Evolutionary conservation across 768 basidiomycete genomes (phyloP), one percentile per base, ranked within the genome.

Genomic region (Lactifluus subvellereus): DNA sequence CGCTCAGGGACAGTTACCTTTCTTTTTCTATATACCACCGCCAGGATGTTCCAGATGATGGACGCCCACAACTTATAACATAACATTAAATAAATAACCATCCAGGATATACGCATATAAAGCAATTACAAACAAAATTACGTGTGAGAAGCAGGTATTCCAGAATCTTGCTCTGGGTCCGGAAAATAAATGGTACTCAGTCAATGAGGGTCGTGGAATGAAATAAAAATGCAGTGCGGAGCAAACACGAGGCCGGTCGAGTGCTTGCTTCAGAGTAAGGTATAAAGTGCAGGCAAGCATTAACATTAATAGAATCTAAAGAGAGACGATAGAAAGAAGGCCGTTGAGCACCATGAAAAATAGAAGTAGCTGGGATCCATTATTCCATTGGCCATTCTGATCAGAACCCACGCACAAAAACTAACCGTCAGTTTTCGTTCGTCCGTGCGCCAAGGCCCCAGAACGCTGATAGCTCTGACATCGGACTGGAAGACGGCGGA

Each of bases 1-100:
- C 60, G 54, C 54, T 56, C 60, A 57, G 64, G 64, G 64, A 65
- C 64, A 65, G 11, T 47, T 9, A 4, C 16, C 13, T 8, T 54
- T 59, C 50, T 42, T 30, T 56, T 33, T 43, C 35, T 1, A 37
- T 27, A 27, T 27, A 27, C 27, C 18, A 32, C 10, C 8, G 0
- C n/a, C 13, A 14, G 32, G 9, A 27, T n/a, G n/a, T n/a, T n/a
- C n/a, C n/a, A n/a, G n/a, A n/a, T n/a, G n/a, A n/a, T n/a, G n/a
- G n/a, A n/a, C n/a, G n/a, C n/a, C n/a, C n/a, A n/a, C n/a, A n/a
- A n/a, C n/a, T n/a, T n/a, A n/a, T n/a, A n/a, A n/a, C n/a, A n/a
- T n/a, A n/a, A n/a, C n/a, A 22, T 56, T 37, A 16, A 14, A 22
- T 37, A 16, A 14, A 22, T 53, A 61, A 48, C 32, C 27, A 57